A percentile compares a stretch with the other conserved stretches of the same genome.
Evolutionary conservation across 2,329 filamentous ascomycete species (phyloP).

Genomic region (Colletotrichum echinochloae): DNA sequence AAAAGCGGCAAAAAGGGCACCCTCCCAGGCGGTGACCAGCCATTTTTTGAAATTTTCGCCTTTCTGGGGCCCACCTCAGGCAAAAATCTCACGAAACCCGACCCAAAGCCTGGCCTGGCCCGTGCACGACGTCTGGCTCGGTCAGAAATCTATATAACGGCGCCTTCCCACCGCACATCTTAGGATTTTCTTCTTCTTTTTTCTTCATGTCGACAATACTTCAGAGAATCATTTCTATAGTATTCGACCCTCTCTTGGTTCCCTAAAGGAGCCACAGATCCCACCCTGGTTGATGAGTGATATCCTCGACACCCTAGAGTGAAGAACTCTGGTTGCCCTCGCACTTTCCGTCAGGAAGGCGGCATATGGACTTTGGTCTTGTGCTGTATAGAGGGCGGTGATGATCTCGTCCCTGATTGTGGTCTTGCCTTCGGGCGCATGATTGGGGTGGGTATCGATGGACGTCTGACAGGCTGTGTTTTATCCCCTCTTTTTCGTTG

Average conservation of each 20-base stretch:
- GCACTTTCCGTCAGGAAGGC: constrained; percentile 73
- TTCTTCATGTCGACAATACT: constrained; percentile 73
- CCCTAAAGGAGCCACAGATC: constrained; percentile 92
- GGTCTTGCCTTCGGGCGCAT: constrained; percentile 82
- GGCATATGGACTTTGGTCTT: constrained; percentile 49
- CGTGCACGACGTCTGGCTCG: background rate
- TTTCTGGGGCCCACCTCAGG: constrained; percentile 17
- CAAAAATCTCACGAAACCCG: constrained; percentile 9
- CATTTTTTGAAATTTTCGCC: constrained; percentile 25
- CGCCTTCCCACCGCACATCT: constrained; percentile 46
- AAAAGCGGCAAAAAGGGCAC: constrained; percentile 24
- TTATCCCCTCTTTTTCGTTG: constrained; percentile 67
- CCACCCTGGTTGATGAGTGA: constrained; percentile 95
- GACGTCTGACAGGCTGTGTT: constrained; percentile 84
- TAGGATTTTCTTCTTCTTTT: constrained; percentile 56
- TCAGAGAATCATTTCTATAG: constrained; percentile 98
- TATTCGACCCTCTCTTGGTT: constrained; percentile 93
- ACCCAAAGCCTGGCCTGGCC: constrained; percentile 4
- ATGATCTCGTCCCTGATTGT: constrained; percentile 89
- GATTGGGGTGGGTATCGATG: constrained; percentile 84
- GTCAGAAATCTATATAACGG: constrained; percentile 55
- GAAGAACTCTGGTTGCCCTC: constrained; percentile 75
- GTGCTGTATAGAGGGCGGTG: constrained; percentile 83
- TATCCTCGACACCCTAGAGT: constrained; percentile 92
- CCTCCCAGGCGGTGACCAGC: constrained; percentile 28